phyloP scores from a whole-genome alignment of 176 grass and related monocot species.

The Thinopyrum elongatum region DNA sequence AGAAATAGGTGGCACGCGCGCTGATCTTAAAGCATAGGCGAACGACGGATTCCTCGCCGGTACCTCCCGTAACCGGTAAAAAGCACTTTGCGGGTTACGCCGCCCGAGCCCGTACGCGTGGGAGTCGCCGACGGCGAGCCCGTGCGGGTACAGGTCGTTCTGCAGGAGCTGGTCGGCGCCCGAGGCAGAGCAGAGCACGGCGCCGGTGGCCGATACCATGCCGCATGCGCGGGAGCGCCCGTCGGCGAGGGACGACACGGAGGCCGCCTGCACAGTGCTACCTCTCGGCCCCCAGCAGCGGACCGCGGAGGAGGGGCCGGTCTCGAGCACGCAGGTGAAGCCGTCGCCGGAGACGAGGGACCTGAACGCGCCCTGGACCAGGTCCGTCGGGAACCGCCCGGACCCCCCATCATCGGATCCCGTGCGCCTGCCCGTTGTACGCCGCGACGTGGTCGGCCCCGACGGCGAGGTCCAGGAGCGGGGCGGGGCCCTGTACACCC shows the following conservation, averaged over 20 bases:
- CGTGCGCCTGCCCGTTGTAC: background rate
- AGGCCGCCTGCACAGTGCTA: too few species aligned
- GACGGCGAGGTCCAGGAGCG: conserved; percentile 43
- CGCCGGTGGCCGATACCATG: conserved; percentile 6
- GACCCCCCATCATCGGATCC: conserved; percentile 51
- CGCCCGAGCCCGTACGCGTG: conserved; percentile 60
- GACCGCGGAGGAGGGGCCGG: conserved; percentile 1
- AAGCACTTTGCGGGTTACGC: conserved; percentile 1
- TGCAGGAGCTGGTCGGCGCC: background rate
- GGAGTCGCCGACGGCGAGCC: conserved; percentile 54
- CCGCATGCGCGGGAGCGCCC: conserved; percentile 37
- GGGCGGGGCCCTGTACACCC: conserved; percentile 46
- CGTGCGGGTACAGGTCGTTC: conserved; percentile 26
- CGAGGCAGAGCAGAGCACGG: conserved; percentile 31
- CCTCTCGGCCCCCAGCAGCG: too few species aligned
- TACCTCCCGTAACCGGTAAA: too few species aligned
- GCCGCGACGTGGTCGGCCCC: conserved; percentile 64
- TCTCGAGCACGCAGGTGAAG: too few species aligned
- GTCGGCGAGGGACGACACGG: too few species aligned
- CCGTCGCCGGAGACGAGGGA: conserved; percentile 64
- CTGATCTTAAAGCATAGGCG: too few species aligned
- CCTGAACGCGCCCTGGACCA: background rate
- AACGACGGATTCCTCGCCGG: too few species aligned
- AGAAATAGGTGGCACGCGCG: too few species aligned
- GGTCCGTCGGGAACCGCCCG: background rate